These are phyloP conservation scores for Ascochyta fabae DNA, from an alignment of 2,329 filamentous ascomycete species.

Conservation along the genomic window DNA sequence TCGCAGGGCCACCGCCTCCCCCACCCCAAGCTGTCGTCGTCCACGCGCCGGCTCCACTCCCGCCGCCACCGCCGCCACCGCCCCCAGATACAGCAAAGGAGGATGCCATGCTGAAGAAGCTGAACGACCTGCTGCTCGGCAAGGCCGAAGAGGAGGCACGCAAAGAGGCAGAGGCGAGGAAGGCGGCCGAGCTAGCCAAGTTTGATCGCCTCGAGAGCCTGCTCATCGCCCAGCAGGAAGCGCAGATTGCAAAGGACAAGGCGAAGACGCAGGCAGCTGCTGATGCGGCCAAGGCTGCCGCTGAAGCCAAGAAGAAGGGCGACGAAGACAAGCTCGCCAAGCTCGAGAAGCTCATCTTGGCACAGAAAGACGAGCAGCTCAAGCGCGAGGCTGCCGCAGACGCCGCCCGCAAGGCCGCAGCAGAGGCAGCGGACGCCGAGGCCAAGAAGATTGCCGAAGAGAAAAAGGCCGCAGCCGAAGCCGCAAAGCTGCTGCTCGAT, in stretches of 20 bases:
- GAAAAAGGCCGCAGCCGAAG: conserved; percentile 49
- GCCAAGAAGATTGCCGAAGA: conserved; percentile 60
- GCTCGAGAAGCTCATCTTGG: conserved; percentile 50
- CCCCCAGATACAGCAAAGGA: conserved; percentile 35
- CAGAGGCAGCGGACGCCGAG: conserved; percentile 57
- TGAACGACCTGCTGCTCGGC: conserved; percentile 37
- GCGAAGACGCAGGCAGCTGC: conserved; percentile 41
- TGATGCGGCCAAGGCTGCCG: conserved; percentile 31
- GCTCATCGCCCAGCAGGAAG: conserved; percentile 45
- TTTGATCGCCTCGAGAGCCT: conserved; percentile 47
- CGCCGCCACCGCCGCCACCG: conserved; percentile 23
- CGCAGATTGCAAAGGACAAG: conserved; percentile 46
- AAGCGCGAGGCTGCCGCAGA: conserved; percentile 46
- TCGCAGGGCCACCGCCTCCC: conserved; percentile 24
- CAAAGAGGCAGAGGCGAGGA: conserved; percentile 36
- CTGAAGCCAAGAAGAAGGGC: conserved; percentile 43
- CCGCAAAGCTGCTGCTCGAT: conserved; percentile 35
- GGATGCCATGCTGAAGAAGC: conserved; percentile 41
- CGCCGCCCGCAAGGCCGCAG: conserved; percentile 46
- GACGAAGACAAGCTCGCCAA: conserved; percentile 44
- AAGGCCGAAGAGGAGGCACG: conserved; percentile 41
- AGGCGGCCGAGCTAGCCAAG: conserved; percentile 44
- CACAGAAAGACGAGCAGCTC: conserved; percentile 51
- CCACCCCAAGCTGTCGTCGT: conserved; percentile 15
- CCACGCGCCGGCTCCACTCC: conserved; percentile 28